Evolutionary conservation across 805 yeast genomes (phyloP), one percentile per base, ranked within the genome.

Genomic region (Spencermartinsiella europaea): DNA sequence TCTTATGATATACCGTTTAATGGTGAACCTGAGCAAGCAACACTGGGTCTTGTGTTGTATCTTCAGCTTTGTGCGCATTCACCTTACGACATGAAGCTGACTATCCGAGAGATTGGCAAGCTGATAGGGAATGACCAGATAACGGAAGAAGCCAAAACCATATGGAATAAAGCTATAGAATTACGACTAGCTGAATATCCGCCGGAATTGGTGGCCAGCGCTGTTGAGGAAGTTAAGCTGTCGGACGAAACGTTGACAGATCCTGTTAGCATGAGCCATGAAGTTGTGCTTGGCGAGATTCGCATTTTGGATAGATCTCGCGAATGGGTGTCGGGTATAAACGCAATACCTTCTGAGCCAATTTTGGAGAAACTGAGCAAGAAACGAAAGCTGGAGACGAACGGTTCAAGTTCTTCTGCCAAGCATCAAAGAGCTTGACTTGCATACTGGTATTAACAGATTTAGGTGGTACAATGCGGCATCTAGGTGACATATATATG

Each of bases 121-220:
- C 21, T 44, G 21, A 40, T 47, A n/a, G 47, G 50, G 25, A 40
- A 40, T 21, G 54, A 38, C 1, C 41, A 47, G 33, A n/a, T 53
- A 1, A 38, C 56, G 3, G 45, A 34, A 3, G 48, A 42, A 15
- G 45, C 53, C 12, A 45, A 42, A 16, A 36, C 52, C 2, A 47
- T 53, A 19, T 39, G 50, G 27, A 41, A 43, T 34, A 21, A 21
- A 8, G 36, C 47, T 2, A 21, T 63, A 16, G 28, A 44, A 12
- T 22, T 38, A 15, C 54, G 63, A 7, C 42, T 54, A 16, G 39
- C 33, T 2, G 52, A 52, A 25, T 62, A 62, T 42, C 56, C 58
- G 5, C 22, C 4, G 40, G 21, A 72, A 54, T 79, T 72, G 7
- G 17, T 10, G 2, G 22, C 31, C 28, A 17, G 49, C 42, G 16